Conservation (phyloP, 768 basidiomycete species). For the Chiua virens region DNA sequence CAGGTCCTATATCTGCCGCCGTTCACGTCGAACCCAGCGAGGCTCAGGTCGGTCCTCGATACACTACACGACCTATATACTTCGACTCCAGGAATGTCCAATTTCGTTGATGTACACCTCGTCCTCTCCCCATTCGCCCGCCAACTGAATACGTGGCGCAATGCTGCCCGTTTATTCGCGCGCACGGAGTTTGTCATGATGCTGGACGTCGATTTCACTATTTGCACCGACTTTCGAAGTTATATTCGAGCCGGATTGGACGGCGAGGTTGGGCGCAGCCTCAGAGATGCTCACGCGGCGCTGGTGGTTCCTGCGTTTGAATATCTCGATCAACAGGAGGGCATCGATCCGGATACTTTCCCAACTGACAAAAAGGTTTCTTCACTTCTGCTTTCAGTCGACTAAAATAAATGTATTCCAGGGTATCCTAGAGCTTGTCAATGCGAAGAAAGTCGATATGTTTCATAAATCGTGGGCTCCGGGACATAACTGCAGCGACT, state of each 20-base stretch:
- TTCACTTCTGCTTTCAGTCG: neutral
- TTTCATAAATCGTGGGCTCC: constrained; percentile 78
- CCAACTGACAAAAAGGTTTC: constrained; percentile 67
- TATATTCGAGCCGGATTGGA: constrained; percentile 46
- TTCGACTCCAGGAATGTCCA: constrained; percentile 62
- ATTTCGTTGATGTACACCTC: constrained; percentile 81
- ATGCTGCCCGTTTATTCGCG: constrained; percentile 80
- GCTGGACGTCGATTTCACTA: constrained; percentile 86
- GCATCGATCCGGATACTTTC: constrained; percentile 55
- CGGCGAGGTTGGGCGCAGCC: constrained; percentile 35
- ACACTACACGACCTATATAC: constrained; percentile 67
- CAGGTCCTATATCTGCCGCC: constrained; percentile 84
- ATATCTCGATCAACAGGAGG: constrained; percentile 64
- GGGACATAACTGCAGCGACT: constrained; percentile 83
- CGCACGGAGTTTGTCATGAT: constrained; percentile 86
- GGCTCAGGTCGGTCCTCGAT: constrained; percentile 51
- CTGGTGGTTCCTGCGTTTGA: constrained; percentile 88
- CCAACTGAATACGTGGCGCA: constrained; percentile 90
- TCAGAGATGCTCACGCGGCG: constrained; percentile 62
- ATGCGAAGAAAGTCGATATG: constrained; percentile 58
- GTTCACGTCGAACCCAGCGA: constrained; percentile 58
- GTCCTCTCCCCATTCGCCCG: constrained; percentile 79
- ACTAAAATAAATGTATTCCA: constrained; percentile 20
- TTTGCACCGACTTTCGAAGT: constrained; percentile 77
- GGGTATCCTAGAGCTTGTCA: constrained; percentile 60